Evolutionary conservation across 345 rosid genomes (phyloP), one percentile per base, ranked within the genome.

Genomic region (Arabidopsis thaliana): DNA sequence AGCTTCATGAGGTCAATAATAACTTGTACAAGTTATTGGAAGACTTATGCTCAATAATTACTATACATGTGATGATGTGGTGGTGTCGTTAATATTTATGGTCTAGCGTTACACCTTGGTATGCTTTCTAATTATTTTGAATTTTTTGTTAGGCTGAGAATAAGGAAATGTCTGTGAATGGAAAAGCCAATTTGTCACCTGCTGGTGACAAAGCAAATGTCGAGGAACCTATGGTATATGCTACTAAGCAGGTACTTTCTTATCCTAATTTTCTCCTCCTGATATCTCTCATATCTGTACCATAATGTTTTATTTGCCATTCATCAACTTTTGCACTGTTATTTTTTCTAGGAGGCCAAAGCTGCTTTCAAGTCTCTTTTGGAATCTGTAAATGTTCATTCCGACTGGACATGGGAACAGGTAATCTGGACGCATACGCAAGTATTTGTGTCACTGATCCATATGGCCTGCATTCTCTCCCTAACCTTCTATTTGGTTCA

Each of bases 321-420:
- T 20, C 52, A 55, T 60, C 59, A 34, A 28, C 24, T 33, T 44
- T 30, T 69, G 36, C 25, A 61, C 59, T 51, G 8, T 53, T 68
- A 68, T 63, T 68, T 56, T 66, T 49, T 74, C 40, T 56, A 93
- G 98, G 99, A 95, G 81, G 99, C 99, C 16, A 95, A 92, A 85
- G 92, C 84, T 88, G 96, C 98, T 73, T 95, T 95, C 84, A 95
- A 95, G 84, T 85, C 87, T 65, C 97, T 95, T 70, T 83, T 95
- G 69, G 97, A 95, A 75, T 89, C 93, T 53, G 89, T 81, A 51
- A 89, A 89, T 68, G 94, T 95, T 73, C 94, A 84, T 64, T 88
- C 98, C 55, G 99, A 95, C 76, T 92, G 97, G 96, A 89, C 96
- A 45, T 95, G 99, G 99, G 99, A 95, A 83, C 99, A 95, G 98